Evolutionary conservation across 768 basidiomycete species (phyloP).

Genomic region (Neoboletus magnificus): DNA sequence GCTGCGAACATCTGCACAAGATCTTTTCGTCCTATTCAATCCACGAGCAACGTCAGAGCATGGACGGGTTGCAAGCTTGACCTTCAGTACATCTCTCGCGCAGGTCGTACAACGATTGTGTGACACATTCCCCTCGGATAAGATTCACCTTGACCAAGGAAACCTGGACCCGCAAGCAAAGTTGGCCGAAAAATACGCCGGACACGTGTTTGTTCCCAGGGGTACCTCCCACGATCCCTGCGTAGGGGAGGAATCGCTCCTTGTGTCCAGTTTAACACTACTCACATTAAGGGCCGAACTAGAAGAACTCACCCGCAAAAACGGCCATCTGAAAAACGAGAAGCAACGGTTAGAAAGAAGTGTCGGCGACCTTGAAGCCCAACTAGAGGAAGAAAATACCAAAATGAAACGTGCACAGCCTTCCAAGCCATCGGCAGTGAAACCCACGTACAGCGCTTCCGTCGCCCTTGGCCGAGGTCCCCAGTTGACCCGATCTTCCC

Average conservation of each 20-base stretch:
- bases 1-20: conserved; percentile 17
- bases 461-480: background rate
- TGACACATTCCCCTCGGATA: conserved; percentile 43
- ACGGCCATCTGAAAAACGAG: conserved; percentile 18
- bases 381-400: conserved; percentile 11
- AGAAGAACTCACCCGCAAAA: conserved; percentile 35
- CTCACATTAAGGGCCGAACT: conserved; percentile 42
- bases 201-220: conserved; percentile 48
- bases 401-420: background rate
- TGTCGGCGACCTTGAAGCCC: conserved; percentile 9
- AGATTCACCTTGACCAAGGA: conserved; percentile 33
- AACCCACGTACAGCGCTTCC: background rate
- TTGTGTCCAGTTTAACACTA: conserved; percentile 49
- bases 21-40: conserved; percentile 58
- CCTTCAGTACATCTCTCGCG: conserved; percentile 44
- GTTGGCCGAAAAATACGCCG: conserved; percentile 51
- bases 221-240: conserved; percentile 12
- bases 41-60: conserved; percentile 51
- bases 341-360: conserved; percentile 29
- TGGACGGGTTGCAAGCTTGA: conserved; percentile 51
- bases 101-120: conserved; percentile 40
- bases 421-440: background rate
- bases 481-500: background rate
- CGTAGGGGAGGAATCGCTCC: conserved; percentile 32
- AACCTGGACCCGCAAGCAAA: conserved; percentile 50